A percentile compares a stretch with the other conserved stretches of the same genome.
phyloP scores from a whole-genome alignment of 1,284 basidiomycete genomes.

The Cerrena zonata region DNA sequence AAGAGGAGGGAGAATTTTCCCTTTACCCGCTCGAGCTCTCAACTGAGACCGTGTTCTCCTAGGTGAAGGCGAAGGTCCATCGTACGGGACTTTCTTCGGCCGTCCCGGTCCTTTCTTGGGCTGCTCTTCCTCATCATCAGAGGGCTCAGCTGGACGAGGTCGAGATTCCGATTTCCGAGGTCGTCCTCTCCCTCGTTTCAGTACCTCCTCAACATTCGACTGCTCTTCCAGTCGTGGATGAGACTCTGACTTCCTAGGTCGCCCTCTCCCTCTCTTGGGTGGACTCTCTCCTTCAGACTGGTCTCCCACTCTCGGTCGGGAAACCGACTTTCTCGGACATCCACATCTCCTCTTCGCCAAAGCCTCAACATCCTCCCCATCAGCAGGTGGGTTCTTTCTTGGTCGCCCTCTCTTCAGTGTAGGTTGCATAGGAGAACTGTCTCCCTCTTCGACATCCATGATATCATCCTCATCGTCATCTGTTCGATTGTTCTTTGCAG shows the following conservation, averaged over 20 bases:
- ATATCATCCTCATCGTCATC: constrained; percentile 11
- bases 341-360: neutral
- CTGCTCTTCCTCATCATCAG: neutral
- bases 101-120: neutral
- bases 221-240: neutral
- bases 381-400: constrained; percentile 3
- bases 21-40: neutral
- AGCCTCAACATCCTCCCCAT: neutral
- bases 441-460: constrained; percentile 9
- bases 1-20: neutral
- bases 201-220: neutral
- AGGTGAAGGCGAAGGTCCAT: neutral
- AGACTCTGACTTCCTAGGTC: neutral
- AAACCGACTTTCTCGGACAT: neutral
- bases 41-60: neutral
- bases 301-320: too few species aligned
- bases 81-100: constrained; percentile 1
- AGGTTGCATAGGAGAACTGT: constrained; percentile 7
- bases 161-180: neutral
- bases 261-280: neutral
- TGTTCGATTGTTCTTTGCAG: neutral
- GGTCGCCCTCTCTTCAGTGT: constrained; percentile 6
- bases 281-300: neutral
- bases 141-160: neutral
- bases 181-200: neutral